Percentiles rank a stretch among this genome's conserved stretches.
Conservation (phyloP, 2,329 filamentous ascomycete species). For the Aspergillus spinulosporus region DNA sequence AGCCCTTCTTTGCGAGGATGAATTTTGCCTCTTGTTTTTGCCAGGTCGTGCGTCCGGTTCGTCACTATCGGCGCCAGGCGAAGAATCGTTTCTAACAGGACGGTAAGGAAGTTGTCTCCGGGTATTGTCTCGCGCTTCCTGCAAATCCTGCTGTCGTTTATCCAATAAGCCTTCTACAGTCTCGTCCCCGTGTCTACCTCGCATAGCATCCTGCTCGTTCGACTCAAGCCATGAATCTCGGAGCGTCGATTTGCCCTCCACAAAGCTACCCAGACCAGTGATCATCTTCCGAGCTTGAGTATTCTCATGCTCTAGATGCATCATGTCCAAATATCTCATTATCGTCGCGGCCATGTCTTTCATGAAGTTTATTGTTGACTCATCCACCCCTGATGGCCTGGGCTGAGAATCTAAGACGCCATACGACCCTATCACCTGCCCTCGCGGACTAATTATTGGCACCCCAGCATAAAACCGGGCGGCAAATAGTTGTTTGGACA, state of each 20-base stretch:
- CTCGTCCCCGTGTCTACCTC: slow-evolving; percentile 14
- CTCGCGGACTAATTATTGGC: slow-evolving; percentile 57
- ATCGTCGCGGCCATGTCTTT: slow-evolving; percentile 57
- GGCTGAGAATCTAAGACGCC: slow-evolving; percentile 57
- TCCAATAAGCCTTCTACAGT: slow-evolving; percentile 24
- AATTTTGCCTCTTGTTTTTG: neutral
- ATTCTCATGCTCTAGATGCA: slow-evolving; percentile 52
- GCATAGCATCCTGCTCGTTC: slow-evolving; percentile 16
- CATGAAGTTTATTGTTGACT: slow-evolving; percentile 54
- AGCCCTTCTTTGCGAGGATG: neutral
- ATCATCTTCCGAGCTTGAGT: slow-evolving; percentile 59
- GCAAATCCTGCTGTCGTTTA: slow-evolving; percentile 24
- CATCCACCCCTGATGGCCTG: slow-evolving; percentile 28
- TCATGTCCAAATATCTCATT: slow-evolving; percentile 60
- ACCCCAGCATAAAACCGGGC: slow-evolving; percentile 56
- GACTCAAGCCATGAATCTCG: slow-evolving; percentile 27
- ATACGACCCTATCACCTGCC: slow-evolving; percentile 59
- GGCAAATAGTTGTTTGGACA: slow-evolving; percentile 26
- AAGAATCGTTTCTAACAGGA: neutral
- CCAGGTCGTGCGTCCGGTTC: neutral
- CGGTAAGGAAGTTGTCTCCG: neutral
- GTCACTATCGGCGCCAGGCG: neutral
- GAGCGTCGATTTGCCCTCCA: slow-evolving; percentile 46
- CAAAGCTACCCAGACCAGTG: slow-evolving; percentile 54
- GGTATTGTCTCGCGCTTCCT: slow-evolving; percentile 7